Evolutionary conservation across 1,139 yeast genomes (phyloP).

Genomic region (Hemisphaericaspora xylanilytica): DNA sequence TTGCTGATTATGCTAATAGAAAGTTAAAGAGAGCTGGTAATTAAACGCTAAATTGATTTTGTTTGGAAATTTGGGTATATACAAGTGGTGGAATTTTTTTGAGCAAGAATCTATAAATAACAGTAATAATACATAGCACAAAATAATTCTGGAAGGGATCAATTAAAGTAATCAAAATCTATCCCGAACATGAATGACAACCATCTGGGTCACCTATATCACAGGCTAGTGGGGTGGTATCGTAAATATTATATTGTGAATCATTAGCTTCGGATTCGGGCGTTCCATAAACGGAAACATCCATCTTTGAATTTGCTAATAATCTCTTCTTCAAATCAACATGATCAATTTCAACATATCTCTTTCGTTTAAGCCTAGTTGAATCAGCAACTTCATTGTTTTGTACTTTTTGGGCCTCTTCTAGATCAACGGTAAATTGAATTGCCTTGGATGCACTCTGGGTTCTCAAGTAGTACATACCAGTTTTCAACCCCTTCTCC

Average conservation of each 20-base stretch:
- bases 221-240: slow-evolving; percentile 40
- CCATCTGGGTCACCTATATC: slow-evolving; percentile 30
- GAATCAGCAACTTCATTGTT: slow-evolving; percentile 4
- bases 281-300: slow-evolving; percentile 10
- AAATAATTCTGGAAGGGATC: neutral
- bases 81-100: slow-evolving; percentile 4
- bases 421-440: slow-evolving; percentile 75
- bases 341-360: slow-evolving; percentile 16
- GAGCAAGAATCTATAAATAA: too few species aligned
- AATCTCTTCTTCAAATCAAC: slow-evolving; percentile 5
- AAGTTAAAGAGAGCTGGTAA: slow-evolving; percentile 24
- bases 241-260: slow-evolving; percentile 25
- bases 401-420: slow-evolving; percentile 23
- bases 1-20: slow-evolving; percentile 81
- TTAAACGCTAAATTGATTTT: neutral
- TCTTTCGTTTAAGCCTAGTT: slow-evolving; percentile 19
- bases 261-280: slow-evolving; percentile 14
- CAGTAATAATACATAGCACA: slow-evolving; percentile 1
- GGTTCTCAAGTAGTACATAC: slow-evolving; percentile 95
- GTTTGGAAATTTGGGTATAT: slow-evolving; percentile 1
- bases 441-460: slow-evolving; percentile 95
- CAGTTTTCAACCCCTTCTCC: slow-evolving; percentile 96
- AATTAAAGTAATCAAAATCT: neutral
- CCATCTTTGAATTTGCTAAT: neutral
- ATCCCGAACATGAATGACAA: slow-evolving; percentile 52